Conservation (phyloP, 306 rosid species). For the Crotalaria pallida region DNA sequence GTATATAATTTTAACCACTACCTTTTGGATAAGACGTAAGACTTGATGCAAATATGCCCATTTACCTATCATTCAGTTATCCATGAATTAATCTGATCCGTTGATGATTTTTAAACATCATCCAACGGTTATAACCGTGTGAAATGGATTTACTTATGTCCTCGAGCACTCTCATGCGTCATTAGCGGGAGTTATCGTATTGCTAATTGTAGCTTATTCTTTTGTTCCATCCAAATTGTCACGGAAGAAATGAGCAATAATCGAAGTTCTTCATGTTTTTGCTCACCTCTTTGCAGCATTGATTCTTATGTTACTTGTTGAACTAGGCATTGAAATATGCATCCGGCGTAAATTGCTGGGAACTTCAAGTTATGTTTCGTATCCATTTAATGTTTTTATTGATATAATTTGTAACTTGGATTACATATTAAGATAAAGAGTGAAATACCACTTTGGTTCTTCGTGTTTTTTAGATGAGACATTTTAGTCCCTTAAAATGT, state of each 20-base stretch:
- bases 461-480: no score
- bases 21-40: no score
- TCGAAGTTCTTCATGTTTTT: conserved; percentile 87
- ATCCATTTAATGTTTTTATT: conserved; percentile 13
- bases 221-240: conserved; percentile 89
- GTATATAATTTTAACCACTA: no score
- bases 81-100: no score
- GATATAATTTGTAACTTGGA: not conserved
- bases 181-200: conserved; percentile 53
- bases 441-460: no score
- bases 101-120: no score
- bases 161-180: conserved; percentile 66
- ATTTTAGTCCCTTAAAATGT: no score
- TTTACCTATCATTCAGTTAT: no score
- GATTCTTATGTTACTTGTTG: conserved; percentile 88
- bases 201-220: conserved; percentile 60
- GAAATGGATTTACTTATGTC: conserved; percentile 72
- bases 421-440: not conserved
- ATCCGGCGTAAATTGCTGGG: conserved; percentile 75
- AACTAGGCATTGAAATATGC: conserved; percentile 88
- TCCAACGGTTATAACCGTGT: no score
- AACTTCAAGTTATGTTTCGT: conserved; percentile 63
- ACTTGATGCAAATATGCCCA: no score
- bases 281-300: conserved; percentile 90
- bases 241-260: conserved; percentile 63